Evolutionary conservation across 2,329 filamentous ascomycete species (phyloP).

Genomic region (Whalleya microplaca): DNA sequence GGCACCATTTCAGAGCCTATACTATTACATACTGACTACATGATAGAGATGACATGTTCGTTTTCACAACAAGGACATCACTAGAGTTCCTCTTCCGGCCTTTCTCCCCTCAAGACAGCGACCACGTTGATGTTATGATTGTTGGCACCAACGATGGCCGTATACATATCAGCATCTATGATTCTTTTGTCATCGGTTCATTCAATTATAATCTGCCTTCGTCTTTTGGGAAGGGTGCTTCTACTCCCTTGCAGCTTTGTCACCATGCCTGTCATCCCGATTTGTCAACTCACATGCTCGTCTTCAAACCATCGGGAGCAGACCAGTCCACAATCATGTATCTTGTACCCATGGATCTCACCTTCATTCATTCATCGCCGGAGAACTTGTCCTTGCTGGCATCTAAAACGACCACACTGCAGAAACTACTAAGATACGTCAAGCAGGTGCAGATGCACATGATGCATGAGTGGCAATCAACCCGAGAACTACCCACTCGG

Average conservation of each 20-base stretch:
- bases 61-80: slow-evolving; percentile 71
- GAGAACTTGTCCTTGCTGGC: slow-evolving; percentile 83
- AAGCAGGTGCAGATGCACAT: slow-evolving; percentile 80
- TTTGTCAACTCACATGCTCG: slow-evolving; percentile 75
- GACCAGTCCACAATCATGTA: slow-evolving; percentile 50
- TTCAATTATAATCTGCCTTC: slow-evolving; percentile 55
- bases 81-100: slow-evolving; percentile 72
- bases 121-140: slow-evolving; percentile 79
- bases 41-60: slow-evolving; percentile 55
- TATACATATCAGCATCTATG: slow-evolving; percentile 80
- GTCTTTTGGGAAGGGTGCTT: slow-evolving; percentile 27
- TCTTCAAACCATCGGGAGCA: slow-evolving; percentile 56
- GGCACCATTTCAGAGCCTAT: slow-evolving; percentile 32
- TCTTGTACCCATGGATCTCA: slow-evolving; percentile 79
- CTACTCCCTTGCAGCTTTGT: slow-evolving; percentile 44
- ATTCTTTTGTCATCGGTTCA: slow-evolving; percentile 78
- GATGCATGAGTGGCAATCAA: slow-evolving; percentile 79
- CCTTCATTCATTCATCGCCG: slow-evolving; percentile 77
- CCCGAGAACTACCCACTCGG: slow-evolving; percentile 75
- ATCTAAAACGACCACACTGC: slow-evolving; percentile 83
- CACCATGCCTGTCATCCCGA: slow-evolving; percentile 73
- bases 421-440: slow-evolving; percentile 85
- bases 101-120: slow-evolving; percentile 65
- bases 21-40: slow-evolving; percentile 21
- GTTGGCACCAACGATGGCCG: slow-evolving; percentile 72